Base-by-base conservation (phyloP, 192 early-diverging fungal genomes). In the Coemansia sp. region DNA sequence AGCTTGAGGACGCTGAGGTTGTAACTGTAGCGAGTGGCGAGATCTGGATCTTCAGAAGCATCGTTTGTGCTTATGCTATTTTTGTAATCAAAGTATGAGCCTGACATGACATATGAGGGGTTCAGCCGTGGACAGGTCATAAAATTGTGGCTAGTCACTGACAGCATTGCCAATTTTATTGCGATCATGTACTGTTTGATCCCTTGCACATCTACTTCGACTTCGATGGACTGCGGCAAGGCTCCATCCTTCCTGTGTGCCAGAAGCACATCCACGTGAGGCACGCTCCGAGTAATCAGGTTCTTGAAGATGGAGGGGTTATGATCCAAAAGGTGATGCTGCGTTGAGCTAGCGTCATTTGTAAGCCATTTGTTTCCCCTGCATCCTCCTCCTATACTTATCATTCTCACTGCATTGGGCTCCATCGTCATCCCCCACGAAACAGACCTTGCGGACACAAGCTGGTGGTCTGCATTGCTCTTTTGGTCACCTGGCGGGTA, bases 361-460 rank as follows among this genome's bases (percentile, higher is more conserved):
- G 26, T 4, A 31, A 34, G 55, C 55, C 31, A 34, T 12, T 7
- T 31, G 6, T 57, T 34, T 0, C 13, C 31, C 28, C 33, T 34
- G 30, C 28, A 34, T 2, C 31, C 31, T 1, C 1, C 3, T 4
- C n/a, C n/a, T n/a, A 7, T 1, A 30, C 4, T 57, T 30, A 4
- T 9, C 28, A 57, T 34, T 20, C 6, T 7, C 7, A 67, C 16
- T 3, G 46, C 43, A 43, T 51, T 55, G 28, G 31, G 16, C 10
- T 59, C 33, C 30, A 67, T 29, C 30, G 56, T 21, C 20, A 67
- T 59, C 53, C 65, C 65, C 65, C 65, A 67, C 21, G 65, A 56
- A 12, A 59, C 33, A 3, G 56, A 45, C 2, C 12, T n/a, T 34
- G 10, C 9, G 7, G 57, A 57, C 35, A 59, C 58, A 30, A 67